Evolutionary conservation across 2,329 filamentous ascomycete genomes (phyloP).

Genomic region (Apiospora kogelbergensis): DNA sequence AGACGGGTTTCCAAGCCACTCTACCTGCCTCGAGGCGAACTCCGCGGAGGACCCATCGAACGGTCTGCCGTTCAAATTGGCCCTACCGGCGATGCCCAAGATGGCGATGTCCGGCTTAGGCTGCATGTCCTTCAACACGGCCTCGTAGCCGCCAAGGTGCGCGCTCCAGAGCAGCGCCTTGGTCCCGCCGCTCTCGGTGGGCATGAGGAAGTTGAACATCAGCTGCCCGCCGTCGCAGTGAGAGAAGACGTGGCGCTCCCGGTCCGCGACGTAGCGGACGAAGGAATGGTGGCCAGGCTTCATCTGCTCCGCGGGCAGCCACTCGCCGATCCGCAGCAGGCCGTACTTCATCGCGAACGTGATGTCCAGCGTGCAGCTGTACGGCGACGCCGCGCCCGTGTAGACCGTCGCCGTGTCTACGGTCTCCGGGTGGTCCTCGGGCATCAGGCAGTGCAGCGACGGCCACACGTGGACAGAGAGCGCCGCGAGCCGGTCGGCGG

Average conservation of each 20-base stretch:
- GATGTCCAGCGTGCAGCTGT: slow-evolving; percentile 21
- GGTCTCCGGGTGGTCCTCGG: slow-evolving; percentile 16
- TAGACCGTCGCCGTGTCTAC: slow-evolving; percentile 20
- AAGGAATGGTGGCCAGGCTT: slow-evolving; percentile 14
- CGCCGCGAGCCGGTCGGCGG: slow-evolving; percentile 11
- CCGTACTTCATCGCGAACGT: slow-evolving; percentile 22
- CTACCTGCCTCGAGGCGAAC: slow-evolving; percentile 2
- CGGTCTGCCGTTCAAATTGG: slow-evolving; percentile 16
- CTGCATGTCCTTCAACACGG: slow-evolving; percentile 19
- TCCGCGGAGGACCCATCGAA: slow-evolving; percentile 6
- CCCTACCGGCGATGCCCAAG: slow-evolving; percentile 23
- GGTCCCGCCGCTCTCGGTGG: background rate
- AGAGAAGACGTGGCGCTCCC: slow-evolving; percentile 15
- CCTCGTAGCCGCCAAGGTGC: slow-evolving; percentile 23
- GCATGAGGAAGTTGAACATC: slow-evolving; percentile 24
- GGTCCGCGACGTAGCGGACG: slow-evolving; percentile 16
- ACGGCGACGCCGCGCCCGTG: slow-evolving; percentile 13
- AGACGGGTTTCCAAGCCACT: background rate
- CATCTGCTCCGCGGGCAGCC: slow-evolving; percentile 13
- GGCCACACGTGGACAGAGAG: slow-evolving; percentile 24
- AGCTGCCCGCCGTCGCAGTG: slow-evolving; percentile 26
- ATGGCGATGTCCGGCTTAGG: slow-evolving; percentile 22
- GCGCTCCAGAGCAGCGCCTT: slow-evolving; percentile 22
- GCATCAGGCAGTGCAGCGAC: slow-evolving; percentile 24
- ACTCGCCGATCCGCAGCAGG: slow-evolving; percentile 16